A percentile compares a stretch with the other conserved stretches of the same genome.
phyloP scores from a whole-genome alignment of 139 green algal species.

The Edaphochlamys debaryana region DNA sequence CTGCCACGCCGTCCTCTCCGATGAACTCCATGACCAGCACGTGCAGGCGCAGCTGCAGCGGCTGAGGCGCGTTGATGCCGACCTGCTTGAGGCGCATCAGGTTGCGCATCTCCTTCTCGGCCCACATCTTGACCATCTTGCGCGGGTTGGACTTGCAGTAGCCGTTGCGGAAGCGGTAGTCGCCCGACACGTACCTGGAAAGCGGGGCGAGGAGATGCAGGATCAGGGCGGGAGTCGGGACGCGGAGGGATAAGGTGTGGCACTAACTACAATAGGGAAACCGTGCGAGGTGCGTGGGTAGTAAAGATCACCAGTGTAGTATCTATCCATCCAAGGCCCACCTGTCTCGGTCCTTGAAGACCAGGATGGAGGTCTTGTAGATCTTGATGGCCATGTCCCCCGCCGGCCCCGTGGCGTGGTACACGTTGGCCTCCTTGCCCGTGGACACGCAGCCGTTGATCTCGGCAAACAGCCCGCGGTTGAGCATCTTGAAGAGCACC shows the following conservation, averaged over 20 bases:
- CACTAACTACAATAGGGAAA: too few species aligned
- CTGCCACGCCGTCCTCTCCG: conserved; percentile 83
- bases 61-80: conserved; percentile 85
- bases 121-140: conserved; percentile 99
- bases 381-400: conserved; percentile 97
- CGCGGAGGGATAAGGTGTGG: too few species aligned
- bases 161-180: conserved; percentile 93
- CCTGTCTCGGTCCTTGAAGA: conserved; percentile 95
- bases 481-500: conserved; percentile 98
- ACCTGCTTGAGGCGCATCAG: conserved; percentile 73
- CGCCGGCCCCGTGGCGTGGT: conserved; percentile 76
- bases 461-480: conserved; percentile 81
- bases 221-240: too few species aligned
- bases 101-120: conserved; percentile 99
- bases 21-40: conserved; percentile 97
- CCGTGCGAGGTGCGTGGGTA: too few species aligned
- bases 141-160: conserved; percentile 97
- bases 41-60: conserved; percentile 91
- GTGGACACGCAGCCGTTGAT: conserved; percentile 97
- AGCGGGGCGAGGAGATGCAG: too few species aligned
- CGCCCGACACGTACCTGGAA: conserved; percentile 93
- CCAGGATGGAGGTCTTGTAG: conserved; percentile 99
- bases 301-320: too few species aligned
- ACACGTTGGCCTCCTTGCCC: conserved; percentile 99
- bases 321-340: too few species aligned